Base-by-base conservation (phyloP, 1,139 yeast genomes). In the Williopsis jadinii region DNA sequence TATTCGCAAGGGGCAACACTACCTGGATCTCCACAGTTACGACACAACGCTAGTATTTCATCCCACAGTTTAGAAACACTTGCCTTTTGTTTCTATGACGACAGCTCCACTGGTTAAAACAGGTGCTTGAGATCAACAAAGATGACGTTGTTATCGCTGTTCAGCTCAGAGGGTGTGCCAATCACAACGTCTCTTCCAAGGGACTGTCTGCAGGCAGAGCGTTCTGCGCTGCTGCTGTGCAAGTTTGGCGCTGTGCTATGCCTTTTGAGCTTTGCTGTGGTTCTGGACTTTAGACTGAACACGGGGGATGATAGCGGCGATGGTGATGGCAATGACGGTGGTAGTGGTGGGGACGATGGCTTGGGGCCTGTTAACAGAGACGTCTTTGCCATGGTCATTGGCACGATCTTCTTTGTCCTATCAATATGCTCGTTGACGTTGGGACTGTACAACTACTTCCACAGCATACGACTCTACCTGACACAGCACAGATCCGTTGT, bases 121-220 rank as follows among this genome's bases (percentile, higher is more conserved):
- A 19, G 24, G 24, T 19, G 24, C 24, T 19, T 19, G 4, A 19
- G 24, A 19, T 19, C 4, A 19, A 19, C 24, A 19, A 19, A 19
- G 24, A 19, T 19, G 24, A 6, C 6, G 24, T 19, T 19, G 24
- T 6, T 19, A 19, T 32, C 26, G n/a, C 5, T 32, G 24, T 34
- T 27, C 26, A 9, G n/a, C 2, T 12, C 12, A 13, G 28, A 35
- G 26, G 38, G 38, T 10, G 38, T 36, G 3, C 64, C 67, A 29
- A 68, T 75, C 30, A 60, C 67, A 8, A 63, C 74, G 4, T 72
- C 79, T 2, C 80, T 78, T 45, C 83, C 84, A 0, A 60, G 84
- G 41, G 85, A 79, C 56, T 76, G 77, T 24, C 59, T 78, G 12
- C 82, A 77, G 62, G 72, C 74, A 44, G 85, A 78, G 53, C 58